Conservation (phyloP, 257 asterid genomes). For the Paraleonurus japonicus region DNA sequence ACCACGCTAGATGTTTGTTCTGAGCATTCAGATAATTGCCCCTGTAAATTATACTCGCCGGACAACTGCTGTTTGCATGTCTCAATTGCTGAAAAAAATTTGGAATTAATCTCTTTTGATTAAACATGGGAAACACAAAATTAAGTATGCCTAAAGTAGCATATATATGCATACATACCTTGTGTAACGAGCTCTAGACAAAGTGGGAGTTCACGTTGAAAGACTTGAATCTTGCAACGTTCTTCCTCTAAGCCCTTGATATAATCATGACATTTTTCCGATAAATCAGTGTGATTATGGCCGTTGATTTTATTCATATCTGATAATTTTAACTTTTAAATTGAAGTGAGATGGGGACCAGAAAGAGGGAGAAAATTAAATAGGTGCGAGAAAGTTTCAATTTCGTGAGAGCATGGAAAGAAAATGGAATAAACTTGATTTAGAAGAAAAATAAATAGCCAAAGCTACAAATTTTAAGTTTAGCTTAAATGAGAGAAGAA, state of each 20-base stretch:
- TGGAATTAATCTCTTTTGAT: no score
- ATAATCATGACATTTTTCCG: constrained; percentile 54
- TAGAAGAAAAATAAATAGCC: constrained; percentile 26
- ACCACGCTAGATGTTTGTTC: constrained; percentile 72
- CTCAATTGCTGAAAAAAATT: constrained; percentile 65
- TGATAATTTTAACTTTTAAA: background rate
- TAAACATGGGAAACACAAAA: background rate
- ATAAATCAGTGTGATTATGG: constrained; percentile 35
- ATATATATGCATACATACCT: constrained; percentile 37
- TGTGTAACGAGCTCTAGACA: constrained; percentile 85
- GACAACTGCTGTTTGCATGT: constrained; percentile 68
- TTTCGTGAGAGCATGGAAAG: constrained; percentile 38
- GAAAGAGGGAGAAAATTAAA: background rate
- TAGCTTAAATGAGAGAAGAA: background rate
- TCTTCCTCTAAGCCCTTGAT: constrained; percentile 69
- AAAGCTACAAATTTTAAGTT: background rate
- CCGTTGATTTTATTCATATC: constrained; percentile 39
- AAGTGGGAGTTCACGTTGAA: constrained; percentile 94
- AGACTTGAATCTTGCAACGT: constrained; percentile 81
- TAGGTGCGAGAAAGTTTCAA: background rate
- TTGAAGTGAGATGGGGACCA: background rate
- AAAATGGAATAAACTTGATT: constrained; percentile 41
- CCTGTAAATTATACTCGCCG: constrained; percentile 46
- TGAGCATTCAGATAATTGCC: constrained; percentile 54
- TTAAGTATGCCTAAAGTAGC: background rate